Evolutionary conservation across 768 basidiomycete genomes (phyloP), one percentile per base, ranked within the genome.

Genomic region (Myochromella boudieri): DNA sequence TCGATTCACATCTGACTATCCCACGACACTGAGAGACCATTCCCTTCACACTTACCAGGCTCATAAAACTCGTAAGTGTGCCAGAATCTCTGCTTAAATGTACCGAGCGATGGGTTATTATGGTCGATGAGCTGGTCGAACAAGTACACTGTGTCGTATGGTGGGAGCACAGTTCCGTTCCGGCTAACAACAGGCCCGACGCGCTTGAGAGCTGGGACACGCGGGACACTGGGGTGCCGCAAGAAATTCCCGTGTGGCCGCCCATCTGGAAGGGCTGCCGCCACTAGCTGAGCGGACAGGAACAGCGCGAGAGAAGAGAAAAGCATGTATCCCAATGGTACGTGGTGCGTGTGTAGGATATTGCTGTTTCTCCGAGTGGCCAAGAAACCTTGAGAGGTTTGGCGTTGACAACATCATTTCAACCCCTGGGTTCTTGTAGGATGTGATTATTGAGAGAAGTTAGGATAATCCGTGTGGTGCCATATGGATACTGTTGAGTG

Each of bases 1-100:
- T 9, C 25, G 21, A 25, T 37, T 3, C 6, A 12, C 9, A 40
- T 7, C n/a, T n/a, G n/a, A n/a, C n/a, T n/a, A n/a, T n/a, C n/a
- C n/a, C n/a, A n/a, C n/a, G n/a, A n/a, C n/a, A n/a, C n/a, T n/a
- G n/a, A n/a, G n/a, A n/a, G n/a, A n/a, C n/a, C n/a, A n/a, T n/a
- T n/a, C n/a, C n/a, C n/a, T n/a, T n/a, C 27, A 17, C n/a, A 48
- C 60, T 27, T 48, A 76, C 78, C 76, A 31, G 65, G 49, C 60
- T 82, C 68, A 51, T 87, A 87, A 52, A 72, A 84, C 59, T 87
- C 82, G 61, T 70, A 84, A 27, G 79, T 79, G 49, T 78, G 71
- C 84, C 84, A 88, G 63, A 75, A 88, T 22, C 87, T 76, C 63
- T 88, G 87, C 59, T 79, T 69, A 65, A 89, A 89, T 6, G 84